Conservation (phyloP, 1,284 basidiomycete species). For the Anthracocystis panici-leucophaei region DNA sequence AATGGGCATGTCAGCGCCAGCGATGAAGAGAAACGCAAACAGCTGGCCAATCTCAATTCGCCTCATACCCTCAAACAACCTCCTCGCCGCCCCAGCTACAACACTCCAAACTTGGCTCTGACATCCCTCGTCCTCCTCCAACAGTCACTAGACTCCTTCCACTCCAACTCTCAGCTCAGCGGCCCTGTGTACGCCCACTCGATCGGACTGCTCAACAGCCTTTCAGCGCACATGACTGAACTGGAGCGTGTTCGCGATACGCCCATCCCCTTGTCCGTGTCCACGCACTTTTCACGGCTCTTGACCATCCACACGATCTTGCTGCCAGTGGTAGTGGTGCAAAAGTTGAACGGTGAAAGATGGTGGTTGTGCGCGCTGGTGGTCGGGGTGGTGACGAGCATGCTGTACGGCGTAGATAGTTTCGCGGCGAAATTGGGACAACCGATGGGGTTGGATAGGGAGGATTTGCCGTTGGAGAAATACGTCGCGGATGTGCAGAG, state of each 20-base stretch:
- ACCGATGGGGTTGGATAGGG: slow-evolving; percentile 42
- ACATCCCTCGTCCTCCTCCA: slow-evolving; percentile 33
- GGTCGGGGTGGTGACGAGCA: slow-evolving; percentile 29
- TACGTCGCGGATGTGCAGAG: slow-evolving; percentile 31
- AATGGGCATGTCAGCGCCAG: neutral
- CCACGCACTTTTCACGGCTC: slow-evolving; percentile 34
- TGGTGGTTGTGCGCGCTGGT: slow-evolving; percentile 27
- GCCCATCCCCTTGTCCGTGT: slow-evolving; percentile 45
- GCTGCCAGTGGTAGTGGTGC: slow-evolving; percentile 40
- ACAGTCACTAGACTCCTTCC: slow-evolving; percentile 25
- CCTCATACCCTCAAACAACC: neutral
- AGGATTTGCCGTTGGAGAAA: slow-evolving; percentile 45
- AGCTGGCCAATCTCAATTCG: slow-evolving; percentile 33
- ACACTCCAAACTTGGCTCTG: slow-evolving; percentile 23
- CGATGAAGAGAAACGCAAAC: slow-evolving; percentile 24
- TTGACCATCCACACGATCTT: slow-evolving; percentile 33
- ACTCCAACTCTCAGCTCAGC: slow-evolving; percentile 14
- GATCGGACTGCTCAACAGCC: slow-evolving; percentile 44
- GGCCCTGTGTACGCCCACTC: slow-evolving; percentile 44
- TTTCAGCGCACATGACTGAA: slow-evolving; percentile 45
- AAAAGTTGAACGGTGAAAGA: slow-evolving; percentile 13
- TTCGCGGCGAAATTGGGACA: slow-evolving; percentile 44
- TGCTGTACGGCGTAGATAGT: slow-evolving; percentile 51
- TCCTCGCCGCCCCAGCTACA: too few species aligned
- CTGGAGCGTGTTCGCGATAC: slow-evolving; percentile 49